Conservation (phyloP, 1,284 basidiomycete genomes). For the Sporisorium graminicola region DNA sequence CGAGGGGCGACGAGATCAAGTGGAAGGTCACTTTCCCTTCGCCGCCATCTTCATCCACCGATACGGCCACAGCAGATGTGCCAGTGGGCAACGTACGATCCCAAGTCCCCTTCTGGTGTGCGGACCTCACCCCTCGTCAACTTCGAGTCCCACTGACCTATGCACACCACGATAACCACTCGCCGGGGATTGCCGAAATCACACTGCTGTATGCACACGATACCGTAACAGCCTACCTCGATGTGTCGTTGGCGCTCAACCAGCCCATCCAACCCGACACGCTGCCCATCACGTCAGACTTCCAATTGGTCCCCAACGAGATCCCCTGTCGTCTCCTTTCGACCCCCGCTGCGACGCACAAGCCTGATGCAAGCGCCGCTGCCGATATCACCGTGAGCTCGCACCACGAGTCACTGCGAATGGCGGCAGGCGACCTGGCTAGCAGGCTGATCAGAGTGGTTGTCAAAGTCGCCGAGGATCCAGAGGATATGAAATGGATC, state of each 20-base stretch:
- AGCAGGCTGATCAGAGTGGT: constrained; percentile 23
- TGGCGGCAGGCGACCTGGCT: background rate
- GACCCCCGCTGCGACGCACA: constrained; percentile 6
- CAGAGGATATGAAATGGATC: constrained; percentile 43
- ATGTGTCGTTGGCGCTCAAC: constrained; percentile 28
- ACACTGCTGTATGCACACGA: constrained; percentile 46
- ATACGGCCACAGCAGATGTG: background rate
- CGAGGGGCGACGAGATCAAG: constrained; percentile 36
- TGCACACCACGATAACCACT: constrained; percentile 43
- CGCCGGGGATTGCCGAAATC: constrained; percentile 46
- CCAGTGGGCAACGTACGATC: constrained; percentile 24
- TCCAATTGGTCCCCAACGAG: constrained; percentile 30
- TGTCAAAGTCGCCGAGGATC: constrained; percentile 48
- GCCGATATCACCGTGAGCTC: constrained; percentile 8
- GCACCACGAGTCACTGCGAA: constrained; percentile 10
- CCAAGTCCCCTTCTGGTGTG: constrained; percentile 54
- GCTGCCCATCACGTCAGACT: constrained; percentile 28
- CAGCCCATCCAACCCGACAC: constrained; percentile 33
- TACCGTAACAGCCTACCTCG: constrained; percentile 29
- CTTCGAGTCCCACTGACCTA: constrained; percentile 33
- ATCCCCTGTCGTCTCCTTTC: constrained; percentile 30
- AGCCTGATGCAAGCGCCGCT: constrained; percentile 17
- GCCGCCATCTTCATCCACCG: background rate
- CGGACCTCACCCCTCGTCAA: constrained; percentile 49
- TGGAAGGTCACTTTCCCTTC: constrained; percentile 59